These are phyloP conservation scores for Neoboletus brunneissimus DNA, from an alignment of 768 basidiomycete genomes.

Conservation along the genomic window DNA sequence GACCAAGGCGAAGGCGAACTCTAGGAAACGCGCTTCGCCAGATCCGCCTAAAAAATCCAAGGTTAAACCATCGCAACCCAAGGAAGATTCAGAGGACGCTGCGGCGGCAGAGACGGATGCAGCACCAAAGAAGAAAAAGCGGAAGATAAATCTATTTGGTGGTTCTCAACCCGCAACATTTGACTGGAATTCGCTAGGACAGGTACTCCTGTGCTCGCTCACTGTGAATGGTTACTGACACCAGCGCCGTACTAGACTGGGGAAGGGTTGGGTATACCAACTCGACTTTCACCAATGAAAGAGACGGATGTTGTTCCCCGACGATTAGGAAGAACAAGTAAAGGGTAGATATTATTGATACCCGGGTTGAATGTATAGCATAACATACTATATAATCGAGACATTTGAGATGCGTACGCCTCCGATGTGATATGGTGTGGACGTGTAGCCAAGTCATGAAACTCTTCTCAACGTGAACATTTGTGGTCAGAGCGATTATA, in stretches of 20 bases:
- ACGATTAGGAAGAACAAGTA: slow-evolving; percentile 34
- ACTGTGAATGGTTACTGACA: not conserved
- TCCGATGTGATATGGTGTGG: not conserved
- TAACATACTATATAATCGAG: not conserved
- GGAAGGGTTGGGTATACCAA: slow-evolving; percentile 60
- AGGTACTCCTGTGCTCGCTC: slow-evolving; percentile 29
- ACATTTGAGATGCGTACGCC: not conserved
- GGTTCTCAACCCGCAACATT: slow-evolving; percentile 40
- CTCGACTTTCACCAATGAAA: slow-evolving; percentile 63
- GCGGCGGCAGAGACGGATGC: slow-evolving; percentile 21
- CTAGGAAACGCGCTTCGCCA: slow-evolving; percentile 20
- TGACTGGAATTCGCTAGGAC: slow-evolving; percentile 43
- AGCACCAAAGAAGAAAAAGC: slow-evolving; percentile 61
- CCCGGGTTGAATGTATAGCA: not conserved
- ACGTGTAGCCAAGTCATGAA: slow-evolving; percentile 79
- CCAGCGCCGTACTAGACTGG: slow-evolving; percentile 24
- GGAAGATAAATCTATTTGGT: slow-evolving; percentile 65
- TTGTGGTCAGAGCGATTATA: slow-evolving; percentile 84
- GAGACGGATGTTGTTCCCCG: slow-evolving; percentile 48
- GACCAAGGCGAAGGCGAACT: slow-evolving; percentile 13
- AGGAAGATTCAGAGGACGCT: slow-evolving; percentile 17
- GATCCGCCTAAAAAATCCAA: slow-evolving; percentile 23
- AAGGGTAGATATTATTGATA: slow-evolving; percentile 13
- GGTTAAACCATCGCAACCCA: slow-evolving; percentile 11
- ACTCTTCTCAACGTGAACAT: slow-evolving; percentile 71